phyloP scores from a whole-genome alignment of 805 yeast species.

The Sugiyamaella mastotermitis region DNA sequence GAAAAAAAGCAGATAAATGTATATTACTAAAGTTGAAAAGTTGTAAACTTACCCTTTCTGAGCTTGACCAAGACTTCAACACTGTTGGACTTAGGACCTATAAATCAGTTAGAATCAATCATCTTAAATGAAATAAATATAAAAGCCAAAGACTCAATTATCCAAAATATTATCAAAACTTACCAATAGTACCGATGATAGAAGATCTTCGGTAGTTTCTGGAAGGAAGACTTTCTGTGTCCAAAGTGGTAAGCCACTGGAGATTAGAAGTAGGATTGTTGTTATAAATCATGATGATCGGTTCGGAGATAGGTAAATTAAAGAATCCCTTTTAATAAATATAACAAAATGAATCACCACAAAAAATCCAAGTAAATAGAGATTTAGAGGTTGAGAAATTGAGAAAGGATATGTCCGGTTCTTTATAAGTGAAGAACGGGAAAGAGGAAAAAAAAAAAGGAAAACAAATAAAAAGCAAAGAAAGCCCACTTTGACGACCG shows the following conservation, averaged over 20 bases:
- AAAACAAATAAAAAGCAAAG: too few species aligned
- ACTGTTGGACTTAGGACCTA: conserved; percentile 90
- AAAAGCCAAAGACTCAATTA: not conserved
- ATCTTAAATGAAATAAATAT: not conserved
- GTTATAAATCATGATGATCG: conserved; percentile 22
- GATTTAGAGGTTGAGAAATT: too few species aligned
- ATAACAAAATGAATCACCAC: too few species aligned
- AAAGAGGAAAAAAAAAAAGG: too few species aligned
- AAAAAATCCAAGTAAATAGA: too few species aligned
- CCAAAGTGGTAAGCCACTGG: conserved; percentile 78
- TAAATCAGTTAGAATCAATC: conserved; percentile 10
- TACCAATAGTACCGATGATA: conserved; percentile 92
- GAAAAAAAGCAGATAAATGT: too few species aligned
- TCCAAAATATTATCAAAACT: conserved; percentile 10
- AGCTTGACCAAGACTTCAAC: conserved; percentile 78
- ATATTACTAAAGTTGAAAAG: too few species aligned
- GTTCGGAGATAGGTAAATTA: too few species aligned
- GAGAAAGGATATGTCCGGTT: too few species aligned
- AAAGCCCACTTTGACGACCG: too few species aligned
- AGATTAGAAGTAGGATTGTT: conserved; percentile 36
- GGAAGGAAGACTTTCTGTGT: conserved; percentile 66
- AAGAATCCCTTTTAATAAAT: too few species aligned
- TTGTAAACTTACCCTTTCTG: conserved; percentile 53
- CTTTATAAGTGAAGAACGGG: too few species aligned
- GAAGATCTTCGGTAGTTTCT: conserved; percentile 84